These are phyloP conservation scores for Erodium trifolium DNA, from an alignment of 441 rosid species.

Conservation along the genomic window DNA sequence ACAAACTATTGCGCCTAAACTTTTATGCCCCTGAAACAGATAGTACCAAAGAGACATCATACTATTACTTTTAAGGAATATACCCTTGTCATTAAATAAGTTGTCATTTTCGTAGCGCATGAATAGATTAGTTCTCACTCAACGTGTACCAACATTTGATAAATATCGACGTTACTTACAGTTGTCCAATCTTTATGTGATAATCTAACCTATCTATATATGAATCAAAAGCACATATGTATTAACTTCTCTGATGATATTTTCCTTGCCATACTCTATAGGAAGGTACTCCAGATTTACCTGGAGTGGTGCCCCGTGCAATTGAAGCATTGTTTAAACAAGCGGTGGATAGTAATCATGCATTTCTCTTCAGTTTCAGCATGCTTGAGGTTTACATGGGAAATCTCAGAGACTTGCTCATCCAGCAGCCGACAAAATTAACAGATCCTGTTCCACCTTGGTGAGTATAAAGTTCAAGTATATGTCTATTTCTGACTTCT, in stretches of 20 bases:
- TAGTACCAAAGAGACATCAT: too few species aligned
- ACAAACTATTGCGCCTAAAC: neutral
- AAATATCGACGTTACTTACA: neutral
- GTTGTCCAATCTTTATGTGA: neutral
- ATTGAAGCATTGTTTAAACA: slow-evolving; percentile 55
- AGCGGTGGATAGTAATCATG: slow-evolving; percentile 48
- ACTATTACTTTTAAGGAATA: too few species aligned
- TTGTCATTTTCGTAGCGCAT: too few species aligned
- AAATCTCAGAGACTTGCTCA: slow-evolving; percentile 61
- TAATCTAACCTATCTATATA: slow-evolving; percentile 2
- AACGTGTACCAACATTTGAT: too few species aligned
- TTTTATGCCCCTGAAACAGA: neutral
- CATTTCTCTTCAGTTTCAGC: slow-evolving; percentile 49
- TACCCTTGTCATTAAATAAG: neutral
- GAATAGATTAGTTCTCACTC: neutral
- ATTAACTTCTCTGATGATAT: slow-evolving; percentile 7
- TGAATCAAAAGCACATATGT: neutral
- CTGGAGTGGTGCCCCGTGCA: slow-evolving; percentile 56
- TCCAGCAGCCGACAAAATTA: slow-evolving; percentile 43
- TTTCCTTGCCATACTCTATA: slow-evolving; percentile 17
- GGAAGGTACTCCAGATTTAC: slow-evolving; percentile 63
- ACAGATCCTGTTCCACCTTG: slow-evolving; percentile 51
- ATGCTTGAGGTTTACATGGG: slow-evolving; percentile 89
- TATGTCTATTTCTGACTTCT: too few species aligned
- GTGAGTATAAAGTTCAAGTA: slow-evolving; percentile 27